phyloP scores from a whole-genome alignment of 2,329 filamentous ascomycete species.

The Phaeosphaeria sp. region DNA sequence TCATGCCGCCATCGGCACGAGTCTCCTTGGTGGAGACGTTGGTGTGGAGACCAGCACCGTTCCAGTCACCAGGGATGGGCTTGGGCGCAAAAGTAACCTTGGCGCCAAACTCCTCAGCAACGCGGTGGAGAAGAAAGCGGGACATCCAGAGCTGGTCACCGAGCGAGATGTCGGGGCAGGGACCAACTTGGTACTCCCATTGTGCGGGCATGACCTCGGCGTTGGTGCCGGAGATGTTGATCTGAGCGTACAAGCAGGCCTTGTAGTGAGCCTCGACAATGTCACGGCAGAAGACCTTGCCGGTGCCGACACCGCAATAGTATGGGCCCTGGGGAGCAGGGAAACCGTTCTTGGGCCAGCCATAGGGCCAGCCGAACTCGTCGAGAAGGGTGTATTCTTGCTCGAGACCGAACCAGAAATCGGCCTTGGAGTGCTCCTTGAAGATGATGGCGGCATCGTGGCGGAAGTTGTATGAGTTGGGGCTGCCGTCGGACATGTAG shows the following conservation, averaged over 20 bases:
- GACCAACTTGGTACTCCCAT: constrained; percentile 98
- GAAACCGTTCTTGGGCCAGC: constrained; percentile 88
- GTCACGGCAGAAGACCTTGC: constrained; percentile 97
- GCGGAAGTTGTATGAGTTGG: constrained; percentile 99
- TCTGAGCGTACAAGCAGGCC: constrained; percentile 83
- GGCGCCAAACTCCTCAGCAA: constrained; percentile 95
- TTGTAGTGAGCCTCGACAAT: constrained; percentile 96
- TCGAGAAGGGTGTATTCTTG: constrained; percentile 97
- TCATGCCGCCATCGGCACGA: constrained; percentile 92
- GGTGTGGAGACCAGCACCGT: constrained; percentile 90
- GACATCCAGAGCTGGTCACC: constrained; percentile 97
- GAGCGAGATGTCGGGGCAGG: constrained; percentile 84
- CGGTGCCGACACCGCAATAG: constrained; percentile 97
- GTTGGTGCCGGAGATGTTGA: constrained; percentile 98
- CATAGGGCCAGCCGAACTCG: constrained; percentile 84
- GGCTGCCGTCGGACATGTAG: constrained; percentile 90
- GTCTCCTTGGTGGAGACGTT: constrained; percentile 93
- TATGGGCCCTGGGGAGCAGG: constrained; percentile 92
- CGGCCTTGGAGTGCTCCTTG: constrained; percentile 80
- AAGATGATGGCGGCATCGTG: constrained; percentile 90
- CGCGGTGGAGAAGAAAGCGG: constrained; percentile 85
- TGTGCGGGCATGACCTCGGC: constrained; percentile 98
- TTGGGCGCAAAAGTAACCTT: constrained; percentile 96
- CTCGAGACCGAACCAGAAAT: constrained; percentile 97
- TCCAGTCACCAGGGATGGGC: constrained; percentile 95